phyloP scores from a whole-genome alignment of 441 rosid genomes.

The Viola pubescens region DNA sequence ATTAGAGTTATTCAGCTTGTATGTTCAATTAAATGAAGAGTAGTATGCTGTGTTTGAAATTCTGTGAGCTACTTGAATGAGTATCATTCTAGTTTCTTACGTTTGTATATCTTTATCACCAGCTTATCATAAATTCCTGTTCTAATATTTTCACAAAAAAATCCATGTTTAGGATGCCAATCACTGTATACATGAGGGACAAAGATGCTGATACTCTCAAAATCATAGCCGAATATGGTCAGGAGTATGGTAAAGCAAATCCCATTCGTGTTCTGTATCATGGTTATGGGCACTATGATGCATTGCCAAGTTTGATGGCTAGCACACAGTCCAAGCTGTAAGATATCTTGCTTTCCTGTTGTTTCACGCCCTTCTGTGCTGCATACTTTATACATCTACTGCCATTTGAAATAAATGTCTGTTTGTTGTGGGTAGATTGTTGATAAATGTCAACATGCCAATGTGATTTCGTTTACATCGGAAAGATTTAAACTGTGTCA shows the following conservation, averaged over 20 bases:
- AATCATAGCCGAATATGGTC: conserved; percentile 60
- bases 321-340: conserved; percentile 32
- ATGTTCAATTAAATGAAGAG: too few relatives aligned
- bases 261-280: conserved; percentile 53
- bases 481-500: too few relatives aligned
- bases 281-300: conserved; percentile 63
- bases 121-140: not conserved
- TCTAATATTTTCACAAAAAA: not conserved
- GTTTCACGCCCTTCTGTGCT: not conserved
- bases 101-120: not conserved
- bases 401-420: too few relatives aligned
- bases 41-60: too few relatives aligned
- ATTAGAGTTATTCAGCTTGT: too few relatives aligned
- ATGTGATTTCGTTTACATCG: too few relatives aligned
- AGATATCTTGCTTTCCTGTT: conserved; percentile 21
- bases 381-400: too few relatives aligned
- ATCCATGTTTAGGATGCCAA: conserved; percentile 35
- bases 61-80: too few relatives aligned
- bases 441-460: too few relatives aligned
- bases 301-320: conserved; percentile 25
- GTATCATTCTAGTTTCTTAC: too few relatives aligned
- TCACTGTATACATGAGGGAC: conserved; percentile 50
- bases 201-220: conserved; percentile 32
- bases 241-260: conserved; percentile 44
- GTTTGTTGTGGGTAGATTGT: too few relatives aligned